phyloP scores from a whole-genome alignment of 331 rosid genomes.

The Malus hybrid region DNA sequence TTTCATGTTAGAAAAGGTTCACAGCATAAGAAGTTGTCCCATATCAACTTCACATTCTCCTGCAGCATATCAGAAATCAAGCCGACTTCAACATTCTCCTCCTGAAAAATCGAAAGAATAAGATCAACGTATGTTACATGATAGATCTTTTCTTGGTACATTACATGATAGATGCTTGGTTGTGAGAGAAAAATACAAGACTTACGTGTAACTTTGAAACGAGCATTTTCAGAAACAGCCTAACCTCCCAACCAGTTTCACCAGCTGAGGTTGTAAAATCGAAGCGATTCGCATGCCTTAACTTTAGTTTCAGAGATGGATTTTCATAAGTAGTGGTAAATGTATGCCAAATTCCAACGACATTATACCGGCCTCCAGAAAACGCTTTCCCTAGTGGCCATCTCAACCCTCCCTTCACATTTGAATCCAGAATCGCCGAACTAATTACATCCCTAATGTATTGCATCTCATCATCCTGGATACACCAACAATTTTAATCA shows the following conservation, averaged over 20 bases:
- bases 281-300: conserved; percentile 34
- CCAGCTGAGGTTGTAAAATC: conserved; percentile 23
- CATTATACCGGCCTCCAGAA: too few species aligned
- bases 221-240: conserved; percentile 24
- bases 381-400: too few species aligned
- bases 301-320: conserved; percentile 27
- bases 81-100: conserved; percentile 11
- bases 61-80: conserved; percentile 33
- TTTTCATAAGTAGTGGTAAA: conserved; percentile 3
- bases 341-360: too few species aligned
- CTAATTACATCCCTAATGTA: too few species aligned
- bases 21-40: conserved; percentile 28
- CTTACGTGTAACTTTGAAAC: conserved; percentile 25
- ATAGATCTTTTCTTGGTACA: too few species aligned
- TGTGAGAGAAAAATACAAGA: background rate
- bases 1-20: background rate
- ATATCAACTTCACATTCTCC: conserved; percentile 24
- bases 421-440: too few species aligned
- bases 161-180: background rate
- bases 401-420: too few species aligned
- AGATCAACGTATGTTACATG: background rate
- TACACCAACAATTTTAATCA: too few species aligned
- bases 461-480: too few species aligned
- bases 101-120: conserved; percentile 10
- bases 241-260: conserved; percentile 22